Evolutionary conservation across 75 land plant species (phyloP).

Genomic region (Sequoia sempervirens): DNA sequence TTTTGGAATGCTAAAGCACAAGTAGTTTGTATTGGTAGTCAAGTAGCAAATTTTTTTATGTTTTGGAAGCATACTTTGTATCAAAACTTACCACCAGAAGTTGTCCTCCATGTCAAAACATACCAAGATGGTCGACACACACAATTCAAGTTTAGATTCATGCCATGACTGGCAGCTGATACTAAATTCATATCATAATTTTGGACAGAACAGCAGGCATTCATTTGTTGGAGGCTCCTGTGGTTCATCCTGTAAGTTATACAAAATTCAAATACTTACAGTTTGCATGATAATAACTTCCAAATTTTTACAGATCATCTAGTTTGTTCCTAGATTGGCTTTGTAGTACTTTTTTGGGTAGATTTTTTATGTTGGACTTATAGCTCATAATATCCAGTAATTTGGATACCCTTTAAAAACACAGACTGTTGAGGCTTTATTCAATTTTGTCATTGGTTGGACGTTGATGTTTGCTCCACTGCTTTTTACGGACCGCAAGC

Average conservation of each 20-base stretch:
- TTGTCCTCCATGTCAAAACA: not conserved
- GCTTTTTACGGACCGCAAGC: constrained; percentile 66
- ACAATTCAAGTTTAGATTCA: not conserved
- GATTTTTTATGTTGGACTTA: not conserved
- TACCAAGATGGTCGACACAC: not conserved
- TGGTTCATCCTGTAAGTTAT: constrained; percentile 82
- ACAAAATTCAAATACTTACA: not conserved
- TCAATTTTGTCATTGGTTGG: constrained; percentile 97
- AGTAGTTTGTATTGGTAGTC: not conserved
- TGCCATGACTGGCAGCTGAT: not conserved
- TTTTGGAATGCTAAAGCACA: not conserved
- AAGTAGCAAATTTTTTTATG: not conserved
- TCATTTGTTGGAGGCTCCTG: constrained; percentile 78
- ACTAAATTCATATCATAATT: constrained; percentile 4
- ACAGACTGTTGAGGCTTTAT: constrained; percentile 84
- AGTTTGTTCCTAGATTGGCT: not conserved
- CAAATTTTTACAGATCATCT: not conserved
- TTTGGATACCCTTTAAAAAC: not conserved
- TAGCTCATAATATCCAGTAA: not conserved
- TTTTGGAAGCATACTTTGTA: not conserved
- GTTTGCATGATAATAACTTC: not conserved
- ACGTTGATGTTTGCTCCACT: constrained; percentile 92
- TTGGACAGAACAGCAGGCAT: constrained; percentile 88
- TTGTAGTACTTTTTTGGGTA: not conserved
- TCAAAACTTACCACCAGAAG: not conserved